Evolutionary conservation across 495 filamentous ascomycete species (phyloP).

Genomic region (Neurospora africana): DNA sequence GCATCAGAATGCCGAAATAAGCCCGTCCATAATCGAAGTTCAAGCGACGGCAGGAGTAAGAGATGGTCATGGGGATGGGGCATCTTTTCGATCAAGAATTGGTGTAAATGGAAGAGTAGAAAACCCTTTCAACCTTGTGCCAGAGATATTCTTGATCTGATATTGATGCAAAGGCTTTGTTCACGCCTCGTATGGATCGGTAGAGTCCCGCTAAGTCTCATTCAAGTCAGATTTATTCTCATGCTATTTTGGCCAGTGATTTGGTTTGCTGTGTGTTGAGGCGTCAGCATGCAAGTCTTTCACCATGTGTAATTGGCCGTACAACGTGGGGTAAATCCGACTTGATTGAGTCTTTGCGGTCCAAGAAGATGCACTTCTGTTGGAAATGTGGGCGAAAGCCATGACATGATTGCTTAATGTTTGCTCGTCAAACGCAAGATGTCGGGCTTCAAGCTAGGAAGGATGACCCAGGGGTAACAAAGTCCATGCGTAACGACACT

Average conservation of each 20-base stretch:
- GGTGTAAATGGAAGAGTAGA: background rate
- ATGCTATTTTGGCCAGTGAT: too few relatives aligned
- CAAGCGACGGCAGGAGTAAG: background rate
- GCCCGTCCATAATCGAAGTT: background rate
- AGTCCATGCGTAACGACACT: background rate
- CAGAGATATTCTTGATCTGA: background rate
- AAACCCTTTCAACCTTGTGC: background rate
- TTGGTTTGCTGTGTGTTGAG: too few relatives aligned
- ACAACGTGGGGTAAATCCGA: too few relatives aligned
- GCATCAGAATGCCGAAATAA: background rate
- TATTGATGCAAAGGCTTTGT: background rate
- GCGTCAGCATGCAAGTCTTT: too few relatives aligned
- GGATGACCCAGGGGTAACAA: background rate
- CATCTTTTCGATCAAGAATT: background rate
- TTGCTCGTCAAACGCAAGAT: background rate
- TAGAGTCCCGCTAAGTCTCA: background rate
- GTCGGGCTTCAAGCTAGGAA: background rate
- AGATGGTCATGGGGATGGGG: background rate
- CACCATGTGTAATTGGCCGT: too few relatives aligned
- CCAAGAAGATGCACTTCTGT: background rate
- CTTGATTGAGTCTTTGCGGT: too few relatives aligned
- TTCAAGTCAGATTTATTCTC: too few relatives aligned
- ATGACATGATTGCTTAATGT: background rate
- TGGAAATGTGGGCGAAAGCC: background rate
- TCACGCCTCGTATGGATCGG: background rate